Evolutionary conservation across 139 green algal genomes (phyloP).

Genomic region (Chloropicon primus): DNA sequence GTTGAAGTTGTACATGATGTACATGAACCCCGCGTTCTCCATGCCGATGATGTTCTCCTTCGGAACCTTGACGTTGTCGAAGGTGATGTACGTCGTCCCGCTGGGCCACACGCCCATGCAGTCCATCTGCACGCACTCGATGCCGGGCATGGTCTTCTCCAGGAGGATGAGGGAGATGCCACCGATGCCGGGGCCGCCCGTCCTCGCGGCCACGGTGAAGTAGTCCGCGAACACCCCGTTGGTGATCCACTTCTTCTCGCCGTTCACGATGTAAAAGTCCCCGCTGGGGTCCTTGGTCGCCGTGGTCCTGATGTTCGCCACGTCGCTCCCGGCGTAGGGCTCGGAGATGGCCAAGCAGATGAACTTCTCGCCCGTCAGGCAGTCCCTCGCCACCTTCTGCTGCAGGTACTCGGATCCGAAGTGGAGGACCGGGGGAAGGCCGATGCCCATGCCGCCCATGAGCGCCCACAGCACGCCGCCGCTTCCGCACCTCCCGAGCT

Average conservation of each 20-base stretch:
- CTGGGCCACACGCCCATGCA: slow-evolving; percentile 24
- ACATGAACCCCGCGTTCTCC: slow-evolving; percentile 24
- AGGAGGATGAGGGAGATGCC: slow-evolving; percentile 24
- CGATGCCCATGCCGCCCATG: slow-evolving; percentile 19
- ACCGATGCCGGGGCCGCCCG: slow-evolving; percentile 15
- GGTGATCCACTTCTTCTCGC: slow-evolving; percentile 31
- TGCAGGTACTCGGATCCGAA: slow-evolving; percentile 12
- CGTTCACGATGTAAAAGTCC: slow-evolving; percentile 19
- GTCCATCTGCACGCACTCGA: slow-evolving; percentile 21
- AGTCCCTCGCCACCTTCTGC: not conserved
- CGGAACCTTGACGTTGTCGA: slow-evolving; percentile 23
- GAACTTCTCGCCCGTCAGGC: slow-evolving; percentile 13
- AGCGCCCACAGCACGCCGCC: slow-evolving; percentile 24
- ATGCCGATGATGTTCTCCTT: slow-evolving; percentile 22
- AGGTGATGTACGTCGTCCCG: slow-evolving; percentile 22
- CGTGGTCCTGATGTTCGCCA: slow-evolving; percentile 19
- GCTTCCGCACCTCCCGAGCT: slow-evolving; percentile 19
- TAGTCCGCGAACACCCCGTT: slow-evolving; percentile 27
- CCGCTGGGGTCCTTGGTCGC: slow-evolving; percentile 10
- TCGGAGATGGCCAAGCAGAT: slow-evolving; percentile 23
- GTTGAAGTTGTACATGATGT: slow-evolving; percentile 33
- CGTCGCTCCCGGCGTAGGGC: slow-evolving; percentile 22
- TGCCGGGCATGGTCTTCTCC: slow-evolving; percentile 16
- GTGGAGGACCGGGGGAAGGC: slow-evolving; percentile 22
- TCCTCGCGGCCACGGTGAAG: slow-evolving; percentile 27